These are phyloP conservation scores for Rhazya stricta DNA, from an alignment of 257 asterid species.

Conservation along the genomic window DNA sequence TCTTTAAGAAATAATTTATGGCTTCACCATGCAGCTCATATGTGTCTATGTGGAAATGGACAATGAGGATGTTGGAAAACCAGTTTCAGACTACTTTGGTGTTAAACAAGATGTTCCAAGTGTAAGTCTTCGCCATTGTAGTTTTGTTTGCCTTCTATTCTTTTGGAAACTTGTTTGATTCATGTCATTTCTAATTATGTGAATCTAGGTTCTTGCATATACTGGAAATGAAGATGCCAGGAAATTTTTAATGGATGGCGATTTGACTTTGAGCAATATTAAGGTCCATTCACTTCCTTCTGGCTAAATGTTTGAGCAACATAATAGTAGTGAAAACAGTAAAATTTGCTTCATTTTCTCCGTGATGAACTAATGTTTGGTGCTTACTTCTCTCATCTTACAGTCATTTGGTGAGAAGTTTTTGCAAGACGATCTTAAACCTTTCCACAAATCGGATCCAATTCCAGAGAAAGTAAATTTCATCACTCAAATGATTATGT, in stretches of 20 bases:
- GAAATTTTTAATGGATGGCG: slow-evolving; percentile 74
- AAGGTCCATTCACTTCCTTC: slow-evolving; percentile 45
- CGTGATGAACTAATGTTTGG: not conserved
- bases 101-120: slow-evolving; percentile 52
- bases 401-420: slow-evolving; percentile 83
- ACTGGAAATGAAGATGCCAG: slow-evolving; percentile 90
- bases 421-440: slow-evolving; percentile 69
- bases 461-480: slow-evolving; percentile 66
- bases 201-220: slow-evolving; percentile 73
- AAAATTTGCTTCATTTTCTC: not conserved
- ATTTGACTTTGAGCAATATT: slow-evolving; percentile 50
- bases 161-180: not conserved
- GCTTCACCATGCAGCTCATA: slow-evolving; percentile 50
- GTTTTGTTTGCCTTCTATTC: not conserved
- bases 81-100: slow-evolving; percentile 80
- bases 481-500: not conserved
- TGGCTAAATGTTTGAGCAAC: not conserved
- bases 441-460: slow-evolving; percentile 91
- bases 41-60: slow-evolving; percentile 70
- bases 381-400: slow-evolving; percentile 15
- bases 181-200: slow-evolving; percentile 9
- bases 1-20: not conserved
- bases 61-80: slow-evolving; percentile 78
- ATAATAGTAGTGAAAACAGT: not conserved
- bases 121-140: slow-evolving; percentile 32